phyloP scores from a whole-genome alignment of 2,329 filamentous ascomycete genomes.

The Fusarium sacchari region DNA sequence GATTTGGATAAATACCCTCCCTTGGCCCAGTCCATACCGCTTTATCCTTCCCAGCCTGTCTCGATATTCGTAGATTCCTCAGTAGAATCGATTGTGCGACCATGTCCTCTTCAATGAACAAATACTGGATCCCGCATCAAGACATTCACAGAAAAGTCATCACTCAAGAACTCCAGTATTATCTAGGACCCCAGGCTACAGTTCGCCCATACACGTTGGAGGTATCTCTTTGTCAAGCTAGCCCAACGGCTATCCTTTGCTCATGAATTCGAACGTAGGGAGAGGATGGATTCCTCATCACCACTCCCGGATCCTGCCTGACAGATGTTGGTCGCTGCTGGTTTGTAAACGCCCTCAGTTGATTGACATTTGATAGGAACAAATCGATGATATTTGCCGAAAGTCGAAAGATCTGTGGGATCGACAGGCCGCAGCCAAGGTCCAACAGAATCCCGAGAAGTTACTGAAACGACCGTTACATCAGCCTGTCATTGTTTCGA shows the following conservation, averaged over 20 bases:
- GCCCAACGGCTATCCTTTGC: constrained; percentile 26
- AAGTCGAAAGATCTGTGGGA: constrained; percentile 70
- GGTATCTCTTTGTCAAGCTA: constrained; percentile 52
- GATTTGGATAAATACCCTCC: constrained; percentile 43
- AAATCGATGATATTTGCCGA: constrained; percentile 70
- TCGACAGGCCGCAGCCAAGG: constrained; percentile 61
- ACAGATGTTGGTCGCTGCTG: constrained; percentile 62
- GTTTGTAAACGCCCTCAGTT: constrained; percentile 1
- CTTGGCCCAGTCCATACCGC: constrained; percentile 21
- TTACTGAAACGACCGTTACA: constrained; percentile 66
- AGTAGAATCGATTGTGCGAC: constrained; percentile 25
- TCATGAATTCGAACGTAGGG: constrained; percentile 54
- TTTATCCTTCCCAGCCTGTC: constrained; percentile 23
- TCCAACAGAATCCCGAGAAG: constrained; percentile 58
- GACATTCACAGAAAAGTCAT: constrained; percentile 71
- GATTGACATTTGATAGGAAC: constrained; percentile 57
- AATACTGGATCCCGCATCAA: constrained; percentile 69
- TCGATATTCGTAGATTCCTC: constrained; percentile 15
- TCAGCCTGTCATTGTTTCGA: constrained; percentile 61
- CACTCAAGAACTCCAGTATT: constrained; percentile 66
- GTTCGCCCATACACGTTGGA: constrained; percentile 66
- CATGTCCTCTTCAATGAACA: constrained; percentile 57
- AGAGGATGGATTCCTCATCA: constrained; percentile 70
- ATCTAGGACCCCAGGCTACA: constrained; percentile 67
- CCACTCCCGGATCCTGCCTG: constrained; percentile 65